These are phyloP conservation scores for Xerocomus brunneocitrinus DNA, from an alignment of 768 basidiomycete genomes.

Conservation along the genomic window DNA sequence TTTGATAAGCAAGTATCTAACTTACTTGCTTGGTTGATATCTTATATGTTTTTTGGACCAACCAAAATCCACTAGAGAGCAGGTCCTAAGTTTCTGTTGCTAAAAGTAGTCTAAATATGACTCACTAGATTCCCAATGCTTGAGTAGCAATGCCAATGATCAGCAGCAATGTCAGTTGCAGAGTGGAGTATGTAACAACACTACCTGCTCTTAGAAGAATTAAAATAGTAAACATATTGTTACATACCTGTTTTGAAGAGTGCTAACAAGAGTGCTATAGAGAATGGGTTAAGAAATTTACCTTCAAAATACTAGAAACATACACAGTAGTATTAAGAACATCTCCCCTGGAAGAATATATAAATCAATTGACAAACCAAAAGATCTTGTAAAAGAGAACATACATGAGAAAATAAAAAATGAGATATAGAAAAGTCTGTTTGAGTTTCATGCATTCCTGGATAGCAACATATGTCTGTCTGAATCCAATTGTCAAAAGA, in stretches of 20 bases:
- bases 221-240: not conserved
- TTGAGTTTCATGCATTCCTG: constrained; percentile 63
- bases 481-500: constrained; percentile 61
- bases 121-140: constrained; percentile 65
- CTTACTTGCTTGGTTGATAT: constrained; percentile 57
- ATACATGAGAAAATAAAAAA: constrained; percentile 74
- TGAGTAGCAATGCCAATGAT: constrained; percentile 65
- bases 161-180: constrained; percentile 62
- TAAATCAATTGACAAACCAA: not conserved
- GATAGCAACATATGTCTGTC: constrained; percentile 59
- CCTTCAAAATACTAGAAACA: constrained; percentile 12
- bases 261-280: constrained; percentile 61
- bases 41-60: constrained; percentile 59
- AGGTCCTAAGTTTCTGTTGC: not conserved
- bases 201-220: constrained; percentile 30
- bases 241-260: constrained; percentile 62
- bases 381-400: constrained; percentile 15
- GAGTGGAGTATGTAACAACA: constrained; percentile 66
- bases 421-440: constrained; percentile 69
- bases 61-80: constrained; percentile 52
- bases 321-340: constrained; percentile 74
- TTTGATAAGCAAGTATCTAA: not conserved
- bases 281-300: not conserved
- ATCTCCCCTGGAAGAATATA: constrained; percentile 50
- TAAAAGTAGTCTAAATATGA: not conserved